Evolutionary conservation across 192 early-diverging fungal genomes (phyloP), one percentile per base, ranked within the genome.

Genomic region (Entrophospora sp.): DNA sequence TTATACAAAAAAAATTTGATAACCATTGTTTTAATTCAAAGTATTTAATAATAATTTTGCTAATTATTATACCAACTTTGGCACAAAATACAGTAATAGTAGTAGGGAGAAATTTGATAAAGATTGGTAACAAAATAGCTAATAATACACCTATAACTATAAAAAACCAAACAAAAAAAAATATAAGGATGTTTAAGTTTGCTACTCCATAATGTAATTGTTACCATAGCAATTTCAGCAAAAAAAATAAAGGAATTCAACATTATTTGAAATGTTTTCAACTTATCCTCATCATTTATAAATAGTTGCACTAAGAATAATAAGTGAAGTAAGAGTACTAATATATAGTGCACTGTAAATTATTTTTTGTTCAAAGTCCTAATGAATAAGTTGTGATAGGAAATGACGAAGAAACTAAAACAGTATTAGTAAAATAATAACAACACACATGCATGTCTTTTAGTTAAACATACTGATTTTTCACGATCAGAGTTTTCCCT

Each of bases 401-500:
- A 9, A 22, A 49, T n/a, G 48, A 49, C 9, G 48, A 22, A 22
- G 48, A 9, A n/a, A n/a, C n/a, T 63, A 63, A 63, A 63, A 63
- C 14, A 48, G 61, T 35, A 34, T 63, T 63, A 63, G 43, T 63
- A 48, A 48, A 63, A 63, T 32, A 34, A 46, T 48, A 13, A 34
- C n/a, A 63, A 12, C 20, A 48, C 45, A 63, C 30, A 43, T 61
- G 31, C n/a, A n/a, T 63, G 28, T 22, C 31, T n/a, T 13, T 2
- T 63, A 63, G 44, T 44, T 63, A 63, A 63, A 63, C 44, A 48
- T 48, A 63, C 61, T 18, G 61, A 63, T 63, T 35, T 63, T 48
- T 63, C 44, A 1, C 44, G 44, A 13, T 13, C 13, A 63, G 61
- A 7, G 9, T 27, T 63, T 14, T 63, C n/a, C 18, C 18, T 48